phyloP scores from a whole-genome alignment of 2,329 filamentous ascomycete species.

The Ceratocystis harringtonii region DNA sequence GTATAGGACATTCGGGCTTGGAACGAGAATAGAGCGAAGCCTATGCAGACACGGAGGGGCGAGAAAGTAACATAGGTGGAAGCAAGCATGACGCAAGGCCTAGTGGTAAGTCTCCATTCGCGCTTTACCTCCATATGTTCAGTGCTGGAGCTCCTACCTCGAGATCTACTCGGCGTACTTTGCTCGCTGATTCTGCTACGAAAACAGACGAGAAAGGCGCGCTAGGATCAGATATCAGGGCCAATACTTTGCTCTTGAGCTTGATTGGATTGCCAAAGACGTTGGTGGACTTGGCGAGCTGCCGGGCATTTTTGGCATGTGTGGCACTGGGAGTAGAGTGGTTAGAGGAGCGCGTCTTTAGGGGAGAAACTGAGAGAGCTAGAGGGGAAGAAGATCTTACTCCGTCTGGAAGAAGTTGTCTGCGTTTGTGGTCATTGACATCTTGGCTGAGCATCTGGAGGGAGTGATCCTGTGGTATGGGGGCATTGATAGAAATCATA shows the following conservation, averaged over 20 bases:
- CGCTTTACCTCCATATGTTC: too few relatives aligned
- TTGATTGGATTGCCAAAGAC: conserved; percentile 66
- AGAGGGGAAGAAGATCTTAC: conserved; percentile 36
- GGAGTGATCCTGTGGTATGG: not conserved
- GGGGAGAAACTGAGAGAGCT: not conserved
- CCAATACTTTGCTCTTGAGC: conserved; percentile 75
- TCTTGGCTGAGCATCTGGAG: conserved; percentile 3
- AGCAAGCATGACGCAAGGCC: too few relatives aligned
- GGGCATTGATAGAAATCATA: too few relatives aligned
- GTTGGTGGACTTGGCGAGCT: conserved; percentile 57
- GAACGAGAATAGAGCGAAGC: not conserved
- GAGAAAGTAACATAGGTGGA: not conserved
- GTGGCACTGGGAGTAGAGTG: conserved; percentile 29
- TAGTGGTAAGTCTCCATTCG: too few relatives aligned
- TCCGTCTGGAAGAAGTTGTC: conserved; percentile 88
- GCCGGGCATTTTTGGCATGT: conserved; percentile 38
- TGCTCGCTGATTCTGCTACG: conserved; percentile 76
- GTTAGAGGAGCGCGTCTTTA: not conserved
- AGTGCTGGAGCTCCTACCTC: conserved; percentile 39
- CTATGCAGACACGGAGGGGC: not conserved
- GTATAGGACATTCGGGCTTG: not conserved
- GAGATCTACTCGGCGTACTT: conserved; percentile 56
- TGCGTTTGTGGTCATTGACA: conserved; percentile 43
- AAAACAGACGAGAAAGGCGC: conserved; percentile 47
- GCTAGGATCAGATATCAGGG: conserved; percentile 51